phyloP scores from a whole-genome alignment of 2,329 filamentous ascomycete genomes.

The Dothideomycetidae sp. region DNA sequence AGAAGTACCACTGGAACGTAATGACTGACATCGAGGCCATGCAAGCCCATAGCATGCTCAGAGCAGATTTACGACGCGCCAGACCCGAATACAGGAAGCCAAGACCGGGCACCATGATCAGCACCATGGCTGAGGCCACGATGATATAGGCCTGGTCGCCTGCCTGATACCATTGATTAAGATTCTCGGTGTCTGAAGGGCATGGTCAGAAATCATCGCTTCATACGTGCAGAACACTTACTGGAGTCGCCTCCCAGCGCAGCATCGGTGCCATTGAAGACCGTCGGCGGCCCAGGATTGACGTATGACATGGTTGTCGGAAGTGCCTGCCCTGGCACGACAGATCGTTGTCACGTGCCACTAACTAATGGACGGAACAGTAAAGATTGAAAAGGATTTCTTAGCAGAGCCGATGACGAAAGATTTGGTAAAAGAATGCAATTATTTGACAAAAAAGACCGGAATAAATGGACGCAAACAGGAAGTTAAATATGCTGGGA shows the following conservation, averaged over 20 bases:
- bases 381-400: no score
- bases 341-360: no score
- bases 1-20: conserved; percentile 98
- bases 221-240: conserved; percentile 33
- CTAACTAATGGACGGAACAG: no score
- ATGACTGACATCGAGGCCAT: conserved; percentile 88
- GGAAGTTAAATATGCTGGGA: no score
- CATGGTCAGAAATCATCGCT: conserved; percentile 3
- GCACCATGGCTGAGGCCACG: conserved; percentile 76
- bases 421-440: no score
- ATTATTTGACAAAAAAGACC: no score
- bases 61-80: conserved; percentile 90
- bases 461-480: no score
- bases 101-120: conserved; percentile 93
- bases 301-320: conserved; percentile 36
- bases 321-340: no score
- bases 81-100: conserved; percentile 96
- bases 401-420: no score
- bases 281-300: conserved; percentile 31
- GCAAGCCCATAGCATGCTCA: conserved; percentile 93
- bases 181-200: conserved; percentile 56
- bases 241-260: conserved; percentile 63
- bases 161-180: conserved; percentile 89
- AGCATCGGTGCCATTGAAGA: conserved; percentile 41
- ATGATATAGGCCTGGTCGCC: conserved; percentile 94